A percentile compares a stretch with the other conserved stretches of the same genome.
These are phyloP conservation scores for Ilyonectria sp. DNA, from an alignment of 2,329 filamentous ascomycete genomes.

Conservation along the genomic window DNA sequence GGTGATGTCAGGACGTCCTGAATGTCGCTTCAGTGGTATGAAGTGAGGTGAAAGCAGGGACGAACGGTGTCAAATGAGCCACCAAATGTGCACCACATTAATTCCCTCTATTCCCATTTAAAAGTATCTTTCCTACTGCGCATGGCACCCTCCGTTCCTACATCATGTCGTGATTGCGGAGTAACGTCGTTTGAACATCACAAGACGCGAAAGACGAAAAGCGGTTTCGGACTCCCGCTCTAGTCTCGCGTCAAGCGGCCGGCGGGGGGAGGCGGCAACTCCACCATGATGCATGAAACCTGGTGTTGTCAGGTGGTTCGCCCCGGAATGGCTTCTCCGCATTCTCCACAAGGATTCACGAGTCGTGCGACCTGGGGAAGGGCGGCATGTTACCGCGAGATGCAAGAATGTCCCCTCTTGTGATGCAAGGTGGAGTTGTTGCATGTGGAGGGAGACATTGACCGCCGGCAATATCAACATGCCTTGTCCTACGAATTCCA, in stretches of 20 bases:
- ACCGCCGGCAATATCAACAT: slow-evolving; percentile 21
- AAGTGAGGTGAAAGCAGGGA: neutral
- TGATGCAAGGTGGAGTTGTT: neutral
- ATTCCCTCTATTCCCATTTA: neutral
- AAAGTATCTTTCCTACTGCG: neutral
- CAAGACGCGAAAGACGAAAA: neutral
- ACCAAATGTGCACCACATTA: neutral
- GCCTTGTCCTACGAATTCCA: neutral
- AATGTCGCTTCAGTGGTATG: neutral
- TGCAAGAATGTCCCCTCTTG: neutral
- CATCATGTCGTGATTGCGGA: slow-evolving; percentile 1
- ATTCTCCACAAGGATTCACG: neutral
- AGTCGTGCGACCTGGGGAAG: slow-evolving; percentile 25
- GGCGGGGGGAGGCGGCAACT: slow-evolving; percentile 35
- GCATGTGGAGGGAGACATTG: slow-evolving; percentile 12
- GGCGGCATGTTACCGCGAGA: slow-evolving; percentile 18
- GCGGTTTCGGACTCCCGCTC: slow-evolving; percentile 4
- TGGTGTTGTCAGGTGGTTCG: neutral
- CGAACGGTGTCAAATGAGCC: neutral
- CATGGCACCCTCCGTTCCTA: neutral
- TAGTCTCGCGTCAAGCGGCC: neutral
- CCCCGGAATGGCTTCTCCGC: slow-evolving; percentile 20
- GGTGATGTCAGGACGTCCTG: neutral
- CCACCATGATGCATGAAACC: slow-evolving; percentile 16
- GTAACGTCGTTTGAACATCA: slow-evolving; percentile 4